Base-by-base conservation (phyloP, 768 basidiomycete species). In the Leccinellum rugosiceps region DNA sequence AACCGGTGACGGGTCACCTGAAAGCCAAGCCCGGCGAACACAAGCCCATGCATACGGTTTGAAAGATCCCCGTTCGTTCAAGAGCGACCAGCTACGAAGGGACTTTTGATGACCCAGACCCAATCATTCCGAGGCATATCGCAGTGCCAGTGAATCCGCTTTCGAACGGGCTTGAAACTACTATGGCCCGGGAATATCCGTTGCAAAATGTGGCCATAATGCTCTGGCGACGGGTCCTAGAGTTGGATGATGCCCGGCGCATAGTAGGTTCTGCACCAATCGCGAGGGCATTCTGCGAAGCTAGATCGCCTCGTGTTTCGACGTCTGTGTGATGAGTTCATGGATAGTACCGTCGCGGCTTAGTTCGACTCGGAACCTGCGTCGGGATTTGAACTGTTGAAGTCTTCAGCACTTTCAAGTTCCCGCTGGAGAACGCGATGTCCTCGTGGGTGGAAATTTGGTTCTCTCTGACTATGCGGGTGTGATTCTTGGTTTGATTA, bases 11-110 rank as follows among this genome's bases (percentile, higher is more conserved):
- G 76, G 83, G 81, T 21, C 78, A 79, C 41, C 80, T 84, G 59
- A 80, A 83, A 14, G 75, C 79, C 55, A 77, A 83, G 62, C 80
- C 81, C 0, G 76, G 74, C 9, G 72, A 77, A 41, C 73, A 73
- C 28, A 77, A 77, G 61, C 71, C 74, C 65, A 77, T 75, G 64
- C 67, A 79, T 78, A 0, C 77, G 19, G 74, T 79, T 19, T 76
- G 79, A 65, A 72, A 65, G 52, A 78, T 77, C 5, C 17, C 17
- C 17, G 17, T 9, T 9, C 8, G 15, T 35, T 35, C 34, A 35
- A 8, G n/a, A 49, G 30, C 48, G 13, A 49, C 17, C 48, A 19
- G 28, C 19, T 19, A 1, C n/a, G 28, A 49, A 49, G 48, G 28
- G 48, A 49, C 17, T 8, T 49, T 49, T 49, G 48, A 30, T 14